These are phyloP conservation scores for Solidago caesia DNA, from an alignment of 129 eudicot genomes.

Conservation along the genomic window DNA sequence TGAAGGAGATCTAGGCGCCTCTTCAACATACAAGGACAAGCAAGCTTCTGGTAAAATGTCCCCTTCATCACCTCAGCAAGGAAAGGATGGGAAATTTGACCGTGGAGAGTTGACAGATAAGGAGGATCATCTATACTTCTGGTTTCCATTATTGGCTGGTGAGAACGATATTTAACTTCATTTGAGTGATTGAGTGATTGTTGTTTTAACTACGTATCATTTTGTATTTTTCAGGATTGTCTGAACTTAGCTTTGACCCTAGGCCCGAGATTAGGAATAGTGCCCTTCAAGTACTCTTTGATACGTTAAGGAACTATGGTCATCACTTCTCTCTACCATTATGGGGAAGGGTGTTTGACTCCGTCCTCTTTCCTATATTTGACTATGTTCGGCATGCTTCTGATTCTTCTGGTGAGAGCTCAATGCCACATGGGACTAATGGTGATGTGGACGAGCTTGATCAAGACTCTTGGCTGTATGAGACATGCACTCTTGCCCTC, in stretches of 20 bases:
- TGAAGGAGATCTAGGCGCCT: constrained; percentile 81
- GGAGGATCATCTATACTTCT: constrained; percentile 85
- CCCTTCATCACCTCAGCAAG: constrained; percentile 53
- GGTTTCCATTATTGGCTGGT: constrained; percentile 99
- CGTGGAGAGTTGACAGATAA: constrained; percentile 55
- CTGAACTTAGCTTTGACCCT: constrained; percentile 97
- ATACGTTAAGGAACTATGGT: constrained; percentile 90
- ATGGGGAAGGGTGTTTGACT: constrained; percentile 94
- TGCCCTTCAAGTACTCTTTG: constrained; percentile 92
- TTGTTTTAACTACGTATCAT: background rate
- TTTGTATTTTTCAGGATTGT: constrained; percentile 58
- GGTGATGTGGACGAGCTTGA: constrained; percentile 60
- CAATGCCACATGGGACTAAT: constrained; percentile 34
- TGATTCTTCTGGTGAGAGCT: constrained; percentile 65
- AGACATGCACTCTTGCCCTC: constrained; percentile 93
- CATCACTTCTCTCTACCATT: constrained; percentile 81
- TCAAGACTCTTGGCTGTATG: constrained; percentile 96
- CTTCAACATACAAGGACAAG: constrained; percentile 14
- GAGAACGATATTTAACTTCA: constrained; percentile 22
- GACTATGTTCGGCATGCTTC: constrained; percentile 88
- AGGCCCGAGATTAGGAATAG: constrained; percentile 90
- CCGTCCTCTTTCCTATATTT: constrained; percentile 86
- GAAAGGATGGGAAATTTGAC: constrained; percentile 56
- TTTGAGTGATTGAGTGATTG: constrained; percentile 1
- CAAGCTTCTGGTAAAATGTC: constrained; percentile 37